Conservation (phyloP, 1,139 yeast genomes). For the Torulaspora globosa region DNA sequence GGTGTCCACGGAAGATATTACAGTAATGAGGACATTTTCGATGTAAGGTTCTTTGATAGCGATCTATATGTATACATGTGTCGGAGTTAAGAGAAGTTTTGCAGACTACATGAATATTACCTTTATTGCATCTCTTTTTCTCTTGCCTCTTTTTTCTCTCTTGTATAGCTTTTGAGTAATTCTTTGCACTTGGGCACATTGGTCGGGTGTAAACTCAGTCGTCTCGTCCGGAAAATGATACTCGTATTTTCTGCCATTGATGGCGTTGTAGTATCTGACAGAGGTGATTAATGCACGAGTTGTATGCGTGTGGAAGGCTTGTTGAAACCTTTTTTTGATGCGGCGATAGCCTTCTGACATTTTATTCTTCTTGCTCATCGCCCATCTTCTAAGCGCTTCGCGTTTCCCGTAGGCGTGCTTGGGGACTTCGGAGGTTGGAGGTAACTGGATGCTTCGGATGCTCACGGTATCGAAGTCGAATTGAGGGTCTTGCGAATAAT, state of each 20-base stretch:
- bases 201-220: conserved; percentile 8
- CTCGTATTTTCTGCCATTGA: conserved; percentile 6
- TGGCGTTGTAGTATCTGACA: conserved; percentile 15
- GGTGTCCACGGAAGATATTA: no score
- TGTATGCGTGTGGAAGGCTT: conserved; percentile 7
- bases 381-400: conserved; percentile 11
- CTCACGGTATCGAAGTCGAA: conserved; percentile 3
- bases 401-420: conserved; percentile 4
- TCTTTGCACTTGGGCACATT: conserved; percentile 10
- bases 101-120: conserved; percentile 11
- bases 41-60: background rate
- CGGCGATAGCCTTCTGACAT: conserved; percentile 7
- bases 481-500: background rate
- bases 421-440: background rate
- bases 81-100: background rate
- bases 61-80: background rate
- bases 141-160: conserved; percentile 14
- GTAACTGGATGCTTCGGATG: conserved; percentile 2
- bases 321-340: conserved; percentile 8
- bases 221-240: conserved; percentile 12
- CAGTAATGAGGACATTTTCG: no score
- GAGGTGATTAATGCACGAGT: conserved; percentile 13
- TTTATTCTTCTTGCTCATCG: conserved; percentile 6
- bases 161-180: conserved; percentile 15
- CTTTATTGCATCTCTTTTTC: conserved; percentile 15